Evolutionary conservation across 164 flowering plant species (phyloP).

Genomic region (Santalum album): DNA sequence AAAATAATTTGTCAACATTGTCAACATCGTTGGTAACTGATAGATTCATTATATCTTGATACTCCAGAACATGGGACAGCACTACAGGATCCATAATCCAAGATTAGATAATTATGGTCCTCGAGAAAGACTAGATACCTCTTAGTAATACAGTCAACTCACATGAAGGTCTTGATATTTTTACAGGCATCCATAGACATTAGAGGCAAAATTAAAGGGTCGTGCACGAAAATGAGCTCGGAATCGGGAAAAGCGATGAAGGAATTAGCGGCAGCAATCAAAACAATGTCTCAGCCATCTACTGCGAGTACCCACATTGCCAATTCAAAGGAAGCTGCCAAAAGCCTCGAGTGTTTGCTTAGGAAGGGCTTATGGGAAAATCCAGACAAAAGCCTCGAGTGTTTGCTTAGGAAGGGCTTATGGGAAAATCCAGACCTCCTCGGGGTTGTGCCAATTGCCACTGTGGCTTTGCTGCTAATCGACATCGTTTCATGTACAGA

Average conservation of each 20-base stretch:
- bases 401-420: slow-evolving; percentile 22
- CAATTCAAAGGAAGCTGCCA: slow-evolving; percentile 27
- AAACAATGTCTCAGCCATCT: slow-evolving; percentile 25
- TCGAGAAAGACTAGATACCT: too few species aligned
- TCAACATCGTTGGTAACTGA: too few species aligned
- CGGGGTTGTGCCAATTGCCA: slow-evolving; percentile 26
- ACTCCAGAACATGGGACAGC: too few species aligned
- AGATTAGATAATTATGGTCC: too few species aligned
- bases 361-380: slow-evolving; percentile 22
- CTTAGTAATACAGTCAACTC: too few species aligned
- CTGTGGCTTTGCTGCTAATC: slow-evolving; percentile 43
- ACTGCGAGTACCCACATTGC: slow-evolving; percentile 16
- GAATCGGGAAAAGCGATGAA: slow-evolving; percentile 39
- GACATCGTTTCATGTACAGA: slow-evolving; percentile 42
- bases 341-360: slow-evolving; percentile 23
- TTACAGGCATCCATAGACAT: slow-evolving; percentile 34
- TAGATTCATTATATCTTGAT: too few species aligned
- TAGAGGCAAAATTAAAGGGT: slow-evolving; percentile 29
- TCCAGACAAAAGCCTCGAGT: too few species aligned
- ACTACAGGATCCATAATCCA: too few species aligned
- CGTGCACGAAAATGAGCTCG: slow-evolving; percentile 36
- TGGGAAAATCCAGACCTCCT: slow-evolving; percentile 27
- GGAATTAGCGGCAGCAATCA: slow-evolving; percentile 34
- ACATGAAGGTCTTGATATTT: background rate
- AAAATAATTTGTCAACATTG: too few species aligned